Evolutionary conservation across 2,329 filamentous ascomycete species (phyloP).

Genomic region (Fusarium albidum): DNA sequence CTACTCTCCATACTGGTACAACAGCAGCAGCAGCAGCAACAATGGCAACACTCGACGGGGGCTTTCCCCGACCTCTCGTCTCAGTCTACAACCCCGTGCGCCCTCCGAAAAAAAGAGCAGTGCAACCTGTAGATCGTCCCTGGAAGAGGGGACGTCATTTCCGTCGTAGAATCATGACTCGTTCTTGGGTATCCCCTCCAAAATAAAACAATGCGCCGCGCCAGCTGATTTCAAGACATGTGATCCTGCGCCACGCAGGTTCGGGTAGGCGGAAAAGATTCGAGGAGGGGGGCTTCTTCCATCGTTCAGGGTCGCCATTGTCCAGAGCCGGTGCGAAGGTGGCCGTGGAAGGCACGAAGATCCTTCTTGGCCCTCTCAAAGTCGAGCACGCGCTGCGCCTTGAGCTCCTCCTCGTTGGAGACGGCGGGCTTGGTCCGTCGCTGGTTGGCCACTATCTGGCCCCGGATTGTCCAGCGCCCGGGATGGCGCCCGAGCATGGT

Average conservation of each 20-base stretch:
- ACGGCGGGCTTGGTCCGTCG: constrained; percentile 34
- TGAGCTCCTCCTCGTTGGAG: constrained; percentile 38
- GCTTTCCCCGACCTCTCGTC: not conserved
- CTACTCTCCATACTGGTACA: constrained; percentile 19
- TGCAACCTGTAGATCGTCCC: constrained; percentile 11
- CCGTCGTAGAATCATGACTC: constrained; percentile 36
- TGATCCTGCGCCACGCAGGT: not conserved
- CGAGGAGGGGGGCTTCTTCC: constrained; percentile 1
- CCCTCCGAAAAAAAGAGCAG: not conserved
- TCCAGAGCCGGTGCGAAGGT: constrained; percentile 22
- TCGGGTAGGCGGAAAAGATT: not conserved
- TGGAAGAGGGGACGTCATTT: constrained; percentile 14
- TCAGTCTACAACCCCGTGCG: not conserved
- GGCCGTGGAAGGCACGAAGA: constrained; percentile 50
- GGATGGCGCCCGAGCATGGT: constrained; percentile 55
- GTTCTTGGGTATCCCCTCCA: constrained; percentile 35
- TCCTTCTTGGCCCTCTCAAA: constrained; percentile 58
- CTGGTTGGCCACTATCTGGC: constrained; percentile 46
- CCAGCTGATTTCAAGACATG: constrained; percentile 17
- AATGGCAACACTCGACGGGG: constrained; percentile 21
- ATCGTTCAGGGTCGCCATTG: constrained; percentile 11
- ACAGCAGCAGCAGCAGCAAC: no score
- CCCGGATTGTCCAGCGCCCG: constrained; percentile 51
- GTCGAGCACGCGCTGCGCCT: constrained; percentile 48
- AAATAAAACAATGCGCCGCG: constrained; percentile 32